phyloP scores from a whole-genome alignment of 805 yeast species.

The Candida berthetii region DNA sequence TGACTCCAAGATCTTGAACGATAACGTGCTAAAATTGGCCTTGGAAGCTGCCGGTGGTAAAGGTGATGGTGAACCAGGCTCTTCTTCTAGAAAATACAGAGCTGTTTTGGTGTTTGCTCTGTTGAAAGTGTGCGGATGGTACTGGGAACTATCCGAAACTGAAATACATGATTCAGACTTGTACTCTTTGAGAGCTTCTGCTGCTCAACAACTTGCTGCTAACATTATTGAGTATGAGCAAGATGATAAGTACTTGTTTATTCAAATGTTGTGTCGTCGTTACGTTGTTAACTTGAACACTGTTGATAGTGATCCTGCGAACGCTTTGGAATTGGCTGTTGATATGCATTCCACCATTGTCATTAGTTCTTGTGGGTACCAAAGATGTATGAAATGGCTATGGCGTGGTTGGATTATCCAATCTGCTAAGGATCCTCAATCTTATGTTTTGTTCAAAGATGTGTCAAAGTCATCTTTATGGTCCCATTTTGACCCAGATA shows the following conservation, averaged over 20 bases:
- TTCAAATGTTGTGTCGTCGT: slow-evolving; percentile 72
- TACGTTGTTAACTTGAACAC: slow-evolving; percentile 61
- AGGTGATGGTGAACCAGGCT: slow-evolving; percentile 49
- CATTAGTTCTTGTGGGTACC: slow-evolving; percentile 77
- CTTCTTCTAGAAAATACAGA: slow-evolving; percentile 56
- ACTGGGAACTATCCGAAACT: slow-evolving; percentile 45
- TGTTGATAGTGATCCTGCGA: slow-evolving; percentile 55
- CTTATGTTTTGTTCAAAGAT: slow-evolving; percentile 59
- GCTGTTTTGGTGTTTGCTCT: slow-evolving; percentile 66
- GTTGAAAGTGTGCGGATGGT: slow-evolving; percentile 77
- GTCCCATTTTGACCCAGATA: slow-evolving; percentile 72
- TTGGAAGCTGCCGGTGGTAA: slow-evolving; percentile 77
- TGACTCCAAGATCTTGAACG: slow-evolving; percentile 54
- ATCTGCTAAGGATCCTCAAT: slow-evolving; percentile 59
- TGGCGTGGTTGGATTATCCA: slow-evolving; percentile 95
- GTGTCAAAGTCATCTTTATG: slow-evolving; percentile 46
- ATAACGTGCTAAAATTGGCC: slow-evolving; percentile 52
- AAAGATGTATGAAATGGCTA: slow-evolving; percentile 80
- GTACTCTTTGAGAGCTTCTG: slow-evolving; percentile 49
- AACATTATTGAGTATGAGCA: slow-evolving; percentile 56
- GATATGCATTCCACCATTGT: slow-evolving; percentile 77
- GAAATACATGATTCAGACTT: slow-evolving; percentile 68
- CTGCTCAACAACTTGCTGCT: slow-evolving; percentile 74
- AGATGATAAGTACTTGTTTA: slow-evolving; percentile 53
- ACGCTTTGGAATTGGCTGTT: slow-evolving; percentile 79